Evolutionary conservation across 2,329 filamentous ascomycete genomes (phyloP).

Genomic region (Microdochium trichocladiopsis): DNA sequence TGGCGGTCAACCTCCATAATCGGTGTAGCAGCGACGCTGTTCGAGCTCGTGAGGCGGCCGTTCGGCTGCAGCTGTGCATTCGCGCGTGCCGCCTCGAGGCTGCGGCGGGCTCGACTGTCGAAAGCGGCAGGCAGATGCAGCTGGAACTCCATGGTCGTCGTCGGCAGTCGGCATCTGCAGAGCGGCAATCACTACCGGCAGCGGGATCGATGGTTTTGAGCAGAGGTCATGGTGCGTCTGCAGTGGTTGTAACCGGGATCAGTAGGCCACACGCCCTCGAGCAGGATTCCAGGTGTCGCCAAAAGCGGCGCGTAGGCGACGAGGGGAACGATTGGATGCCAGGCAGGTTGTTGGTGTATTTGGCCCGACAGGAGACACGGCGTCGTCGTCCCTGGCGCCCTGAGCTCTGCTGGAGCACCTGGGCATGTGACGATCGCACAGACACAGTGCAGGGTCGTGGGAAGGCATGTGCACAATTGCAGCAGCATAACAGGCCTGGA

Average conservation of each 20-base stretch:
- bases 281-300: too few relatives aligned
- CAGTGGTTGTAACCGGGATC: neutral
- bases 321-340: too few relatives aligned
- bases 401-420: too few relatives aligned
- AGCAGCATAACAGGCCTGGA: neutral
- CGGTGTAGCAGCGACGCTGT: neutral
- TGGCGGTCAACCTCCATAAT: neutral
- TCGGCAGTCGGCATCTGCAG: neutral
- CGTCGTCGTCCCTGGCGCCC: too few relatives aligned
- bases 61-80: neutral
- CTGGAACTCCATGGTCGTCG: neutral
- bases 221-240: neutral
- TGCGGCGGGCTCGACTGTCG: neutral
- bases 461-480: neutral
- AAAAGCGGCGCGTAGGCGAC: too few relatives aligned
- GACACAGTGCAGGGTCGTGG: neutral
- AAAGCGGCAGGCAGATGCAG: neutral
- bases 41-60: neutral
- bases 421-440: neutral
- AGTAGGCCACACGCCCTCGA: too few relatives aligned
- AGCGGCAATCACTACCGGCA: neutral
- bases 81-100: neutral
- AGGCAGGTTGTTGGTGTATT: too few relatives aligned
- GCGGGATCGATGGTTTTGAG: neutral
- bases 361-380: too few relatives aligned